Base-by-base conservation (phyloP, 2,329 filamentous ascomycete species). In the Rhynchosporium secalis region DNA sequence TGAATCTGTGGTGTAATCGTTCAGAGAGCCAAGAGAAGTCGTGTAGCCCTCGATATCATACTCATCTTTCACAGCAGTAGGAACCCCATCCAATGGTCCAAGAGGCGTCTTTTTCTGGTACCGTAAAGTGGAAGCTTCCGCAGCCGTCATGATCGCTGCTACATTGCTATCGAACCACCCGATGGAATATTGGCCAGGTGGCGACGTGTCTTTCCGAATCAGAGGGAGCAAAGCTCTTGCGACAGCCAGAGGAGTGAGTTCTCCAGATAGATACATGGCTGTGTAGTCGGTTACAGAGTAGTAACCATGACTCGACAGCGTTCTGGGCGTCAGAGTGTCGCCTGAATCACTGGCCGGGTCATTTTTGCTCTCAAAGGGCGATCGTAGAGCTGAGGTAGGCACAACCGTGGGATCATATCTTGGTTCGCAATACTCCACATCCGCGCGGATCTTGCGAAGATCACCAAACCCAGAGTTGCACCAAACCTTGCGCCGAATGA, bases 51-150 rank as follows among this genome's bases (percentile, higher is more conserved):
- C 67, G 26, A 65, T 45, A 55, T 69, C 65, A 57, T 65, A 82
- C 71, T 96, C 91, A 72, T 95, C 91, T 76, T 96, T 96, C 69
- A 94, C 84, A 0, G 87, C 89, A 57, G 96, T 82, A 0, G 92
- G 92, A 0, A 96, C 85, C 10, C 92, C 92, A 70, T 96, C 92
- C 7, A 96, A 78, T 4, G 89, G 77, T 10, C 90, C 82, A 15
- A 91, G 74, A 0, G 86, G 81, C 64, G 82, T 80, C 0, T 89
- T 89, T 13, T 81, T 78, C 61, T 84, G 84, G 75, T 89, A 96
- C 45, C 92, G 80, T 72, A 84, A 79, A 0, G 91, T 89, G 2
- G 91, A 94, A 3, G 83, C 88, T 68, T 81, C 81, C 0, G 92
- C 92, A 0, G 90, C 88, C 31, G 83, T 81, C 7, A 86, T 79